A percentile compares a stretch with the other conserved stretches of the same genome.
phyloP scores from a whole-genome alignment of 2,329 filamentous ascomycete species.

The Cercospora zeina region DNA sequence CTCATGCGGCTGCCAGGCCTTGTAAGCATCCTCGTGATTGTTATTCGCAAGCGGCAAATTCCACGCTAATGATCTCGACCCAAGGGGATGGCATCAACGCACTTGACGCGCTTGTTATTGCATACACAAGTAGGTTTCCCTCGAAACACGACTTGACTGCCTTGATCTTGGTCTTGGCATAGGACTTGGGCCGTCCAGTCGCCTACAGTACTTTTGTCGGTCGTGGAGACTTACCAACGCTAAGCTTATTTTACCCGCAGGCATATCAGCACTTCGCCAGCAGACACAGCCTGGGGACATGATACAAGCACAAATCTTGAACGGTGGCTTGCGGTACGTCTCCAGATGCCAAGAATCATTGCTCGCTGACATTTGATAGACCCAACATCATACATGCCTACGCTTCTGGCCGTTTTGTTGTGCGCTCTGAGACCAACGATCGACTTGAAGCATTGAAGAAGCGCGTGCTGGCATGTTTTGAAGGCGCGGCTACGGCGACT shows the following conservation, averaged over 20 bases:
- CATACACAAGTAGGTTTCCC: conserved; percentile 31
- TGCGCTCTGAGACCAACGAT: conserved; percentile 39
- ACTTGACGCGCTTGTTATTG: conserved; percentile 39
- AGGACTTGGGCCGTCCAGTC: not conserved
- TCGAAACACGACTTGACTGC: not conserved
- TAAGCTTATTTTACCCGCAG: not conserved
- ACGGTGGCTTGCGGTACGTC: conserved; percentile 29
- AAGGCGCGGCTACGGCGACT: conserved; percentile 46
- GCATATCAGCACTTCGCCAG: conserved; percentile 43
- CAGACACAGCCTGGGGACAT: conserved; percentile 46
- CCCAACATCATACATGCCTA: conserved; percentile 48
- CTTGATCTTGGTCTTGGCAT: not conserved
- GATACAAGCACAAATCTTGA: conserved; percentile 39
- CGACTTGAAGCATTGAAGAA: conserved; percentile 39
- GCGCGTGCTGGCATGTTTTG: conserved; percentile 47
- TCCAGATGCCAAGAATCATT: not conserved
- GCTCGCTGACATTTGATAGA: conserved; percentile 13
- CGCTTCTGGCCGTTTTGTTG: conserved; percentile 42
- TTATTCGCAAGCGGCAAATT: not conserved
- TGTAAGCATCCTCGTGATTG: not conserved
- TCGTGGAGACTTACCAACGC: not conserved
- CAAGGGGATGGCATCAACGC: conserved; percentile 39
- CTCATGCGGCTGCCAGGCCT: conserved; percentile 41
- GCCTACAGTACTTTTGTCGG: not conserved
- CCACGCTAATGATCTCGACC: not conserved